phyloP scores from a whole-genome alignment of 441 rosid species.

The Erodium moschatum region DNA sequence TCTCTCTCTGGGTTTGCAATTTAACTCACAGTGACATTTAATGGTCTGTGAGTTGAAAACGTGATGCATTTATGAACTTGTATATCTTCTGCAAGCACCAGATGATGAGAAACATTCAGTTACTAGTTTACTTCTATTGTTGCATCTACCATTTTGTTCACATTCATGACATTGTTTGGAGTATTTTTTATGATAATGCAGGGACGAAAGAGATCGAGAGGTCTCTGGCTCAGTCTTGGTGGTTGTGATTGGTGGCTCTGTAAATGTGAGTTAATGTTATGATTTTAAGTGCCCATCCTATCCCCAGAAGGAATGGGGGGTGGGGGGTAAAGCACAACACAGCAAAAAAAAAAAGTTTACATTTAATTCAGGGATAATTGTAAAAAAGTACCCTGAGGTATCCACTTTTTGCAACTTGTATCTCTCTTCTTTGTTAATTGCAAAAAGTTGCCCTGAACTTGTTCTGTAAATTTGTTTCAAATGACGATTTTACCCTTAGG shows the following conservation, averaged over 20 bases:
- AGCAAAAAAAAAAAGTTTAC: background rate
- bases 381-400: too few relatives aligned
- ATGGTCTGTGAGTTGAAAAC: background rate
- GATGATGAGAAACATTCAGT: slow-evolving; percentile 2
- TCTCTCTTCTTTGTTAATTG: too few relatives aligned
- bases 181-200: background rate
- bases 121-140: background rate
- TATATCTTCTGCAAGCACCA: background rate
- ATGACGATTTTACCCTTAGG: too few relatives aligned
- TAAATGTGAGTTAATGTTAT: background rate
- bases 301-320: background rate
- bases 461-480: too few relatives aligned
- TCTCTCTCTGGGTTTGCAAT: background rate
- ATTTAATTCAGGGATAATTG: background rate
- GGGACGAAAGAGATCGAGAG: background rate
- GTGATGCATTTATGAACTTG: background rate
- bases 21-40: background rate
- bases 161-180: background rate
- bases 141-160: slow-evolving; percentile 1
- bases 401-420: too few relatives aligned
- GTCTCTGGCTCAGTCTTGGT: background rate
- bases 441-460: too few relatives aligned
- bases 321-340: background rate
- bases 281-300: background rate
- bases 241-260: slow-evolving; percentile 1